A percentile compares a stretch with the other conserved stretches of the same genome.
These are phyloP conservation scores for Aspergillus neotritici DNA, from an alignment of 2,329 filamentous ascomycete genomes.

Conservation along the genomic window DNA sequence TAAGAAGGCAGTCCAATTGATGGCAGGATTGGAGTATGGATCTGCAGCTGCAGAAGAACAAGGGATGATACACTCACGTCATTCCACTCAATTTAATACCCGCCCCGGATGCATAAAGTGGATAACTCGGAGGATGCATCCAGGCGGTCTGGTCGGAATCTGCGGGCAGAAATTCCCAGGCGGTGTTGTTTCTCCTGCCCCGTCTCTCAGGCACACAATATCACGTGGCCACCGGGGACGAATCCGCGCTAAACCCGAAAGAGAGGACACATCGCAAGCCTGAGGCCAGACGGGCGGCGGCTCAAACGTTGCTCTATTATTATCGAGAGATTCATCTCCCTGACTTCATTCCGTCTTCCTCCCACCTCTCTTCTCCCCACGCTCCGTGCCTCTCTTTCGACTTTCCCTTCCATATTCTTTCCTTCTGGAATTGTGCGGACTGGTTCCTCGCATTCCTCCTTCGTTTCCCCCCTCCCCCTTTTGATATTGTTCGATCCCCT, in stretches of 20 bases:
- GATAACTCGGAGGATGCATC: no score
- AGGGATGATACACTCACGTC: no score
- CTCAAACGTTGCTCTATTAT: slow-evolving; percentile 3
- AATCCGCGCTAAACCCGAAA: slow-evolving; percentile 5
- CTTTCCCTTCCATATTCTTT: neutral
- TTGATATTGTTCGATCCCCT: slow-evolving; percentile 3
- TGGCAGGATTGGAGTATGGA: no score
- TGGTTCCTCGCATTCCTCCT: slow-evolving; percentile 18
- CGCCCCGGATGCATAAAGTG: no score
- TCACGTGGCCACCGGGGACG: no score
- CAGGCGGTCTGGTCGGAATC: no score
- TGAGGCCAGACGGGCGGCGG: slow-evolving; percentile 2
- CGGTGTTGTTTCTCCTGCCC: no score
- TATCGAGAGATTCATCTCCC: neutral
- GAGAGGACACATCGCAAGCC: slow-evolving; percentile 11
- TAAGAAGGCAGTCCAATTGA: no score
- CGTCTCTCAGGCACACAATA: no score
- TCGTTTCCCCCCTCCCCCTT: slow-evolving; percentile 9
- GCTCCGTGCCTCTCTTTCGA: neutral
- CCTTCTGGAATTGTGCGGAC: slow-evolving; percentile 8
- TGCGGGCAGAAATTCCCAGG: no score
- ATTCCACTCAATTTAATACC: no score
- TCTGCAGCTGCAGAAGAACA: no score
- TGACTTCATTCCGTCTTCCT: neutral
- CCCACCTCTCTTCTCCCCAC: slow-evolving; percentile 1